These are phyloP conservation scores for Protoeuglena noctilucae DNA, from an alignment of 139 green algal genomes.

Conservation along the genomic window DNA sequence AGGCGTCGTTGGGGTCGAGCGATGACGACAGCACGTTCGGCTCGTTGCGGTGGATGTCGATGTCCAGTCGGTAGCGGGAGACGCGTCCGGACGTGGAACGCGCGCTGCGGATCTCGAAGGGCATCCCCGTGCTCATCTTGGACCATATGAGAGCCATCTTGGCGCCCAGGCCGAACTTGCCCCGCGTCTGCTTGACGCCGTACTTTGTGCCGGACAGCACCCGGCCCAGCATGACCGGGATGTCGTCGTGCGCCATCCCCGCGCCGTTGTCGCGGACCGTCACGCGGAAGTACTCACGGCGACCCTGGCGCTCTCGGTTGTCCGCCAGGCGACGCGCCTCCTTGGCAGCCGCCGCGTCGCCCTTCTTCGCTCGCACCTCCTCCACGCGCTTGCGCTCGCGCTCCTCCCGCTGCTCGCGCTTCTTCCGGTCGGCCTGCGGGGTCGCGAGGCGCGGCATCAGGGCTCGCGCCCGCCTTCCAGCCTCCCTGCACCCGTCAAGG, in stretches of 20 bases:
- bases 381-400: neutral
- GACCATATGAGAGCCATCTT: slow-evolving; percentile 98
- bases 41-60: slow-evolving; percentile 91
- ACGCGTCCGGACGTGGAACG: neutral
- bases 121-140: slow-evolving; percentile 86
- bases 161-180: slow-evolving; percentile 91
- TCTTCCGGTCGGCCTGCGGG: too few species aligned
- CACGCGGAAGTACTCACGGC: slow-evolving; percentile 64
- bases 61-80: slow-evolving; percentile 78
- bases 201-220: slow-evolving; percentile 91
- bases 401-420: neutral
- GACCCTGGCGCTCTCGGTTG: slow-evolving; percentile 4
- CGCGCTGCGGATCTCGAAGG: slow-evolving; percentile 58
- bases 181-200: slow-evolving; percentile 80
- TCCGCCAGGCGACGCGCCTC: slow-evolving; percentile 14
- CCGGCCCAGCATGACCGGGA: slow-evolving; percentile 84
- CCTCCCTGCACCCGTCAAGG: too few species aligned
- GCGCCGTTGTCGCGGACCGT: slow-evolving; percentile 83
- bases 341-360: slow-evolving; percentile 20
- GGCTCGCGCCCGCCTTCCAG: neutral
- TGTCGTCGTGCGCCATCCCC: slow-evolving; percentile 86
- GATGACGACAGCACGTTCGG: slow-evolving; percentile 69
- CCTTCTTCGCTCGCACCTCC: slow-evolving; percentile 24
- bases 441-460: too few species aligned
- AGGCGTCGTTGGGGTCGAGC: slow-evolving; percentile 42